Conservation (phyloP, 805 yeast species). For the Metschnikowia baotianmanensis region DNA sequence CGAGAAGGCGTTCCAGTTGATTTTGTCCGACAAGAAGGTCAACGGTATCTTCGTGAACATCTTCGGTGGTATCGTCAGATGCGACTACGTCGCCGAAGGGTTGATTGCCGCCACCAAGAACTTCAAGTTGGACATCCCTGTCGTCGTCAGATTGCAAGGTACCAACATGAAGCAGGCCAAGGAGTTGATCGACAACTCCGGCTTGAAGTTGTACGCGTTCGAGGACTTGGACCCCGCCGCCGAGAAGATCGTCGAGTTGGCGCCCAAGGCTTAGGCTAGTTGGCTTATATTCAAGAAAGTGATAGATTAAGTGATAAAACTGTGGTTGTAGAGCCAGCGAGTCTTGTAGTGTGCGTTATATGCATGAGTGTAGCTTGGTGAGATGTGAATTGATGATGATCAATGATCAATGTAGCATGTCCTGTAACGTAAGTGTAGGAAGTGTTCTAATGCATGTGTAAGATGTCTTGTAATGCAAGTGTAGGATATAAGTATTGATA, state of each 20-base stretch:
- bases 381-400: too few relatives aligned
- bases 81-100: constrained; percentile 98
- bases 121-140: constrained; percentile 87
- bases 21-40: constrained; percentile 83
- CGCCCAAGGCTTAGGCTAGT: constrained; percentile 26
- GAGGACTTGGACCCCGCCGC: constrained; percentile 97
- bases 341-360: not conserved
- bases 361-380: too few relatives aligned
- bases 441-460: too few relatives aligned
- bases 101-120: constrained; percentile 91
- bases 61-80: constrained; percentile 99
- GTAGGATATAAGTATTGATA: too few relatives aligned
- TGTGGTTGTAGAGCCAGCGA: not conserved
- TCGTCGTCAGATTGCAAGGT: constrained; percentile 98
- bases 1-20: constrained; percentile 92
- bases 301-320: constrained; percentile 1
- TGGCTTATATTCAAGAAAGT: constrained; percentile 2
- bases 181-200: constrained; percentile 80
- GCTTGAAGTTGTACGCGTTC: constrained; percentile 87
- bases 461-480: too few relatives aligned
- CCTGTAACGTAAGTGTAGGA: not conserved
- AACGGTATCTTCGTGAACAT: constrained; percentile 97
- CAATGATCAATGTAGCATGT: not conserved
- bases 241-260: constrained; percentile 82
- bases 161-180: constrained; percentile 91